Base-by-base conservation (phyloP, 2,329 filamentous ascomycete species). In the Tolypocladium paradoxum region DNA sequence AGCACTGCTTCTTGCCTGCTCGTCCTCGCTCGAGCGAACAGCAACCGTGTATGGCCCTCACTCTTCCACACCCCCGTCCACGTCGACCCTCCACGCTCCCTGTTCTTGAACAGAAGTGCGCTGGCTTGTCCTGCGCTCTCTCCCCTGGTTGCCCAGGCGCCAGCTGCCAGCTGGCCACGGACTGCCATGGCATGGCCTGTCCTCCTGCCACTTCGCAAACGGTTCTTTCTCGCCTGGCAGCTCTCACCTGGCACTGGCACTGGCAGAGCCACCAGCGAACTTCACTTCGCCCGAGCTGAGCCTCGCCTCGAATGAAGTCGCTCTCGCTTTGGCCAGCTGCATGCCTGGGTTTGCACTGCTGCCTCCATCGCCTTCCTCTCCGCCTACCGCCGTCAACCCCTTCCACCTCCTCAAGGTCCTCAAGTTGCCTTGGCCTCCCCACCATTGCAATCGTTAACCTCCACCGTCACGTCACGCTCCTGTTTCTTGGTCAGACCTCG, bases 151-250 rank as follows among this genome's bases (percentile, higher is more conserved):
- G 8, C 27, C 16, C 27, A 46, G 18, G 43, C 18, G 48, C 35
- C 34, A 35, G 27, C 18, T 45, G 46, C 48, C 52, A 33, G 36
- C 37, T 50, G 52, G 36, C 24, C 22, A 29, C 16, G 37, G 35
- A 49, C 51, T 53, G 51, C 36, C 48, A 50, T 40, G 24, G 24
- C 48, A 50, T 40, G 24, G 24, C n/a, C 38, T 51, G 49, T 51
- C 50, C 31, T 22, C 48, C 31, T 48, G 20, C 47, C 31, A 22
- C 31, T 35, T 49, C 27, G 48, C 36, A 50, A 40, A 50, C 48
- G 37, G 36, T 24, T 29, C 27, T 24, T 12, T 33, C 36, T 24
- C 22, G n/a, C 7, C 31, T 6, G 34, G 33, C 34, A 38, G 47
- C 27, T 22, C 11, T 35, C 20, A 24, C 22, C 38, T 43, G 6